Base-by-base conservation (phyloP, 768 basidiomycete species). In the Cantharellus cinnabarinus region DNA sequence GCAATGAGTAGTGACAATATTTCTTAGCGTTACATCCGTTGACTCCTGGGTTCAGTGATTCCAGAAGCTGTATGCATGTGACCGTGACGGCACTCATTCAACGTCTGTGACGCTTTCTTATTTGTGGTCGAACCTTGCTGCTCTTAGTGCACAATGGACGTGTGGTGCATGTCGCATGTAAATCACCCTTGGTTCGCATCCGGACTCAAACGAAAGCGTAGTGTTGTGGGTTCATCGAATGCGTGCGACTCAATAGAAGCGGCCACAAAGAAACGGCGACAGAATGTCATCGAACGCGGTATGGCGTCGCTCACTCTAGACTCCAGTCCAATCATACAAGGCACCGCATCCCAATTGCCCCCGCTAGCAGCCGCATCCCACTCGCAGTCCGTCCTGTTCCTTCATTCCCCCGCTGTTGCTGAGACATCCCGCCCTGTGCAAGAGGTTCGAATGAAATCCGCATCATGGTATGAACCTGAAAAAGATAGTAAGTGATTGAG, bases 401-500 rank as follows among this genome's bases (percentile, higher is more conserved):
- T 10, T 37, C 52, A 54, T 7, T 54, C 52, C 10, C 38, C 38
- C 10, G 52, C 52, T 37, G 7, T 7, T 10, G 7, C 35, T 37
- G 7, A 7, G 38, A 10, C 52, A 10, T 37, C 52, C 52, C 35
- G 7, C 1, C 35, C 35, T 10, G 14, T 71, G 4, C 75, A 71
- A 20, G 83, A 85, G 58, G 71, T 80, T 2, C 76, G 74, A 52
- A 87, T 87, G 84, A 79, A 78, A 61, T 64, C 67, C 4, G 73
- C 73, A 4, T 77, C 79, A 39, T 83, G 80, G 80, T 83, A 80
- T 65, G 82, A 82, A 66, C 75, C 78, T 3, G 83, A 83, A 65
- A 80, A 77, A 63, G 77, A 83, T 66, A 72, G 85, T 86, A 68
- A 64, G 80, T 75, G 39, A 48, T 29, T 48, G 44, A 29, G 20